phyloP scores from a whole-genome alignment of 176 grass and related monocot species.

The Zoysia pacifica region DNA sequence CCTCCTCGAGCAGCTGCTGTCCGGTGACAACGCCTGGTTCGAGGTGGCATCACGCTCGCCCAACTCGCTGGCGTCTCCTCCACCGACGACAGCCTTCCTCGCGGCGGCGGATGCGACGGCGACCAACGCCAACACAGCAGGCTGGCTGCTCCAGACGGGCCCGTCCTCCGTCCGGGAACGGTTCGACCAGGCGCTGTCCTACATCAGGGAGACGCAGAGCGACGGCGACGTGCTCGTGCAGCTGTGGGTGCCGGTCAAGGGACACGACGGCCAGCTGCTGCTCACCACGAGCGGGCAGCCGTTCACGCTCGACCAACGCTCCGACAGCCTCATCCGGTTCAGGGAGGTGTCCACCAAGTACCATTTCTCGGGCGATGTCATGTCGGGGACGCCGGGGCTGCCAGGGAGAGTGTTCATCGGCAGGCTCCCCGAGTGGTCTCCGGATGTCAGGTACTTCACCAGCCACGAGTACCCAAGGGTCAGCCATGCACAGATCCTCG shows the following conservation, averaged over 20 bases:
- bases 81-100: constrained; percentile 34
- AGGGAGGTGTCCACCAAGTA: constrained; percentile 68
- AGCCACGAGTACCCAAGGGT: constrained; percentile 74
- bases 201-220: constrained; percentile 64
- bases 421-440: constrained; percentile 91
- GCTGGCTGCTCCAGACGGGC: constrained; percentile 44
- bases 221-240: constrained; percentile 76
- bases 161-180: constrained; percentile 54
- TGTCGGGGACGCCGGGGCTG: constrained; percentile 52
- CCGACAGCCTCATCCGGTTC: constrained; percentile 63
- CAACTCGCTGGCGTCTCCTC: constrained; percentile 49
- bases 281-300: constrained; percentile 80
- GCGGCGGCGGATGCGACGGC: constrained; percentile 35
- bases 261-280: constrained; percentile 48
- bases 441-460: constrained; percentile 77
- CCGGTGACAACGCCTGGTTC: constrained; percentile 64
- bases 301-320: constrained; percentile 57
- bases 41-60: constrained; percentile 51
- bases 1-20: constrained; percentile 80
- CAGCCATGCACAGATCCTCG: constrained; percentile 52
- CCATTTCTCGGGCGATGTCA: constrained; percentile 68
- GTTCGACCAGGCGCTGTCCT: constrained; percentile 53
- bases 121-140: not conserved
- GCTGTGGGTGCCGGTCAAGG: constrained; percentile 75
- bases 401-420: constrained; percentile 85